Conservation (phyloP, 257 asterid genomes). For the Solanum commersonii region DNA sequence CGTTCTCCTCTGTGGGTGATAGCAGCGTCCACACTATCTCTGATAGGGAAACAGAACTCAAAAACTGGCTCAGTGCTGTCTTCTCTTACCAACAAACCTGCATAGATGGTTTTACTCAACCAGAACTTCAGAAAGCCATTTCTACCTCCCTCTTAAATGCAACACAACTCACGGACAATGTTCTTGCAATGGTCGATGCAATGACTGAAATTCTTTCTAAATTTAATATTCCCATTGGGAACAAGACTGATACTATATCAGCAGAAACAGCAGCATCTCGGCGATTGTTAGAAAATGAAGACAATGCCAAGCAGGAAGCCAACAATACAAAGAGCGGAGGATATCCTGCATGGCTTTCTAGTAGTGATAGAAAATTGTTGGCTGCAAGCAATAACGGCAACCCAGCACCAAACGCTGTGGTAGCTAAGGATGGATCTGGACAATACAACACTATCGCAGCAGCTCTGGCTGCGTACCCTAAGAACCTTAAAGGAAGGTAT, state of each 20-base stretch:
- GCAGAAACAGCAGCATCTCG: background rate
- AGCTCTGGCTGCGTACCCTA: slow-evolving; percentile 28
- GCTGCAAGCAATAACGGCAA: background rate
- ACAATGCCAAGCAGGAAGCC: background rate
- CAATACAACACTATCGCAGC: slow-evolving; percentile 13
- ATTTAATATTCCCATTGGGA: slow-evolving; percentile 12
- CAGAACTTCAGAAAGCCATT: slow-evolving; percentile 7
- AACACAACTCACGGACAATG: slow-evolving; percentile 28
- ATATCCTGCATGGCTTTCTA: slow-evolving; percentile 26
- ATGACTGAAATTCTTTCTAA: slow-evolving; percentile 11
- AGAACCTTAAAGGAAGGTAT: slow-evolving; percentile 17
- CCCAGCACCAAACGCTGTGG: slow-evolving; percentile 26
- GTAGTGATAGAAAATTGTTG: slow-evolving; percentile 22
- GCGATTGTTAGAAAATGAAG: background rate
- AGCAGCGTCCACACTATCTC: slow-evolving; percentile 4
- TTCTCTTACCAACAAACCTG: slow-evolving; percentile 33
- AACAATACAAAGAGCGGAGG: background rate
- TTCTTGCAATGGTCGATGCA: slow-evolving; percentile 24
- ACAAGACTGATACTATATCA: background rate
- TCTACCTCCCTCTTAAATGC: slow-evolving; percentile 12
- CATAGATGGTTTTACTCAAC: slow-evolving; percentile 24
- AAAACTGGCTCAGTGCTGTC: slow-evolving; percentile 41
- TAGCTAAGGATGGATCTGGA: slow-evolving; percentile 35
- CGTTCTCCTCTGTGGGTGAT: slow-evolving; percentile 21
- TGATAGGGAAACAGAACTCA: slow-evolving; percentile 22